Evolutionary conservation across 2,329 filamentous ascomycete species (phyloP), one percentile per base, ranked within the genome.

Genomic region (Penicillium occitanis): DNA sequence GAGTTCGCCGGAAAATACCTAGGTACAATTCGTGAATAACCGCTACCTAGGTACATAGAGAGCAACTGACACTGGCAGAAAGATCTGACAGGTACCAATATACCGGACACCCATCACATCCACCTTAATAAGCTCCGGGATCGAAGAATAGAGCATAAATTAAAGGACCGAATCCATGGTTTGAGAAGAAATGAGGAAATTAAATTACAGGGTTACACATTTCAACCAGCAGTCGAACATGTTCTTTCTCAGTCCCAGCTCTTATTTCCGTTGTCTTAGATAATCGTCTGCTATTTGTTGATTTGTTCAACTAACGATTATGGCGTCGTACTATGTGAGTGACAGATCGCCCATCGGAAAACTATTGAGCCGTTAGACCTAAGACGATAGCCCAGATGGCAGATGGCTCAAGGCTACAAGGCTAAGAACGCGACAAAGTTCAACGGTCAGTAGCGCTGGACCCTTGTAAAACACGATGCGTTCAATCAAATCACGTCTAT

Each of bases 391-490:
- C 44, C 40, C 40, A 22, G 44, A 22, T 48, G 44, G n/a, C n/a
- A 19, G 10, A 33, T 33, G 30, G 8, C 46, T 5, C 28, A 30
- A 2, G 33, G 35, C 35, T 13, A 37, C 35, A 37, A 37, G 35
- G 35, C 35, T 37, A 35, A 51, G 22, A 3, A 8, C 17, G 61
- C 37, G 42, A 33, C 37, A 53, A 58, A 57, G 37, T 58, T 64
- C 62, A 64, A 64, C 62, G 62, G 62, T 64, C 62, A 58, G 62
- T 64, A 58, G 62, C 62, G 62, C 62, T 48, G 51, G 51, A 58
- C 62, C 51, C 51, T 58, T 33, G 62, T 22, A 4, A 59, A 22
- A 44, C 50, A 19, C 25, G 25, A 28, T 51, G 48, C 48, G 30
- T 1, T 51, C 48, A 51, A 51, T 53, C 17, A 53, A 33, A 33